Conservation (phyloP, 192 early-diverging fungal genomes). For the Pecoramyces ruminantium region DNA sequence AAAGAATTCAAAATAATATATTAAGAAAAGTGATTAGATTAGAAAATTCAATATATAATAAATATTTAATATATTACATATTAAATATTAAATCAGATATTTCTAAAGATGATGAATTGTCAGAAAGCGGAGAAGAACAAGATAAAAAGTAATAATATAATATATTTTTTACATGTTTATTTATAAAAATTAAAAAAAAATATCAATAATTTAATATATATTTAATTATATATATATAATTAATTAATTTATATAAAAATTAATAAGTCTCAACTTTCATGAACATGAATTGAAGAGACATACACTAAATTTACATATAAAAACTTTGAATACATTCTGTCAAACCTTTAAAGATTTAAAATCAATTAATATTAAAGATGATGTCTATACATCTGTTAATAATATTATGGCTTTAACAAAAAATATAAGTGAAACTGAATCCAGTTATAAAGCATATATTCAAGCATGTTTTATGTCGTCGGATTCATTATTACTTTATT, state of each 20-base stretch:
- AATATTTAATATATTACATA: neutral
- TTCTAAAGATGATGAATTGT: neutral
- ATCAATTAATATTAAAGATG: neutral
- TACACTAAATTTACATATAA: neutral
- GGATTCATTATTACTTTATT: neutral
- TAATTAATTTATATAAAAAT: too few relatives aligned
- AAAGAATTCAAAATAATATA: neutral
- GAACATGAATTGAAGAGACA: neutral
- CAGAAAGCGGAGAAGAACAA: neutral
- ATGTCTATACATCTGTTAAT: neutral
- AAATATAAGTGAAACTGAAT: neutral
- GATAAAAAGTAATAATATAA: neutral
- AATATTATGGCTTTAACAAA: neutral
- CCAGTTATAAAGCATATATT: neutral
- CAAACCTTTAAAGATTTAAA: neutral
- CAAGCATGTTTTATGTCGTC: neutral
- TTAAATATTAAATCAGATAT: neutral
- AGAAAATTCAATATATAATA: neutral
- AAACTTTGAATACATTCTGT: neutral
- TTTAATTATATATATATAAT: neutral
- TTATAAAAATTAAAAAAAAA: too few relatives aligned
- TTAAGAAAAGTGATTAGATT: neutral
- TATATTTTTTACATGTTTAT: too few relatives aligned
- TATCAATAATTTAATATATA: neutral
- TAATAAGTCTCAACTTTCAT: neutral